Base-by-base conservation (phyloP, 2,329 filamentous ascomycete genomes). In the Intubia oerlemansii region DNA sequence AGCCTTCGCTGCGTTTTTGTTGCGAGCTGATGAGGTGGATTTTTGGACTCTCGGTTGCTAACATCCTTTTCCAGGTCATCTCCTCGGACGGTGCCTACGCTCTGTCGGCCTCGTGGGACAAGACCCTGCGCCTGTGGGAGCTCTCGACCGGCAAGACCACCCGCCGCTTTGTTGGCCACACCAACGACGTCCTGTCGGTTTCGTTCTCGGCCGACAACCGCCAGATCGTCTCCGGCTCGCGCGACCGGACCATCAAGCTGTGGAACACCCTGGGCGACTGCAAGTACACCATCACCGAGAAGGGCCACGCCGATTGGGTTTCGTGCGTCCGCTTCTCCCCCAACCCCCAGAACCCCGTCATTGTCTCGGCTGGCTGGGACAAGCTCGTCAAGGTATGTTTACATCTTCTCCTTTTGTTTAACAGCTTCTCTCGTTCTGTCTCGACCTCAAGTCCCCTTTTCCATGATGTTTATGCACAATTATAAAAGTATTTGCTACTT, bases 401-500 rank as follows among this genome's bases (percentile, higher is more conserved):
- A n/a, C n/a, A n/a, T n/a, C 28, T 28, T 28, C 35, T 28, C 28
- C 5, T 25, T 27, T 18, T 21, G 11, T 34, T 26, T 28, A 21
- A 17, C 29, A 27, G 19, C 22, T 12, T 32, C 17, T 32, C 7
- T 12, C 10, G 9, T 7, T 5, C 17, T 12, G 15, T 22, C 5
- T 10, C 3, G 12, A 8, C 12, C 15, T 6, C 17, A n/a, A n/a
- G n/a, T n/a, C n/a, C n/a, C n/a, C 23, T 20, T 53, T 62, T 62
- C 70, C 54, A 88, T 82, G 85, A 95, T 95, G 85, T 67, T 21
- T 76, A 70, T 77, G 68, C 72, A 77, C 70, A 52, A 34, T 39
- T 56, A 58, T 53, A 62, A n/a, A 82, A 81, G 84, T 95, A 95
- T 95, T 95, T 95, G 88, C 88, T 95, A 95, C 88, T 98, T 95